Evolutionary conservation across 176 grass and related monocot species (phyloP), one percentile per base, ranked within the genome.

Genomic region (Oryza australiensis): DNA sequence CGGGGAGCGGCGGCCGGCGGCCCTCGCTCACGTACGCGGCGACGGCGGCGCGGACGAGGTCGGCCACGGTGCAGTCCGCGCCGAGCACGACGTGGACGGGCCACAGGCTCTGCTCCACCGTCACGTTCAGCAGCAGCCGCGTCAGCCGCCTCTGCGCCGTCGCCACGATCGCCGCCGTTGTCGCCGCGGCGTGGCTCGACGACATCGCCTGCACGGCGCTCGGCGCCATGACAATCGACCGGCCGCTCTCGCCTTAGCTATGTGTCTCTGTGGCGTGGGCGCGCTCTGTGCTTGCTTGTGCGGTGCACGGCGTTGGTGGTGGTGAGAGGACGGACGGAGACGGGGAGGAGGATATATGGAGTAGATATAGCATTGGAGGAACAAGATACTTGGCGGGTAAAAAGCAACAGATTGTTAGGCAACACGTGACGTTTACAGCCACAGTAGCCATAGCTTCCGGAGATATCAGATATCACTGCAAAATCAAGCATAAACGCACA

Each of bases 41-140:
- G 62, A 94, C 35, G 55, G 90, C 85, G 66, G 83, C 76, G 10
- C 75, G 79, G 23, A 88, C 77, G 62, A 97, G 83, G 75, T 97
- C 91, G 2, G 83, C 80, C 8, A 92, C 94, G 64, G 84, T 97
- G 83, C 83, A 82, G 64, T 94, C 90, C 46, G 88, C 77, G 10
- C 4, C 83, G 27, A 93, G 83, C 77, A 97, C 74, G 65, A 97
- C 49, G 76, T 92, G 94, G 71, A 97, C 72, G 8, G 92, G 94
- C 80, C 92, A 93, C 64, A 94, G 79, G 86, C 92, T 90, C 35
- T 27, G 60, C 68, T 90, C 92, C 88, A 94, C 89, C 43, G 83
- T 88, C 68, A 97, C 94, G 86, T 97, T 92, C 87, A 97, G 80
- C 85, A 97, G 86, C 72, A 97, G 80, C 91, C 87, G 80, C 45